Evolutionary conservation across 495 filamentous ascomycete species (phyloP).

Genomic region (Podospora comata): DNA sequence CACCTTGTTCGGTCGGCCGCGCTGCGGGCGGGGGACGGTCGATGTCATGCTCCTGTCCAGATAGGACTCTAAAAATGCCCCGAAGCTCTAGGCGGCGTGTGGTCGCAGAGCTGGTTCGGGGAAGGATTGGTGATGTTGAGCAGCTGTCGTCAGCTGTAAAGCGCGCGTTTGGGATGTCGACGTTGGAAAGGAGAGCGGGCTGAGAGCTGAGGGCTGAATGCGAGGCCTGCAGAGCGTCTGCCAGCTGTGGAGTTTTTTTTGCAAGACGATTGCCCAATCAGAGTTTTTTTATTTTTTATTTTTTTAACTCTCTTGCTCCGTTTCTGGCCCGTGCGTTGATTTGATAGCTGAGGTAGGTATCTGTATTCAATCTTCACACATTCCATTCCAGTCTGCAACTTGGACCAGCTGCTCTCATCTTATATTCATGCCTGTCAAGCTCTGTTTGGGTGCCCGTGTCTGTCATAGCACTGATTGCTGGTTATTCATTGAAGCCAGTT

Average conservation of each 20-base stretch:
- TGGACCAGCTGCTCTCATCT: not conserved
- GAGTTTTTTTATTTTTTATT: not conserved
- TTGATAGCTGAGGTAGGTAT: not conserved
- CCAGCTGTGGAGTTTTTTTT: slow-evolving; percentile 20
- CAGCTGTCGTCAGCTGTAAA: slow-evolving; percentile 40
- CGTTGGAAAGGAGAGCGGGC: slow-evolving; percentile 11
- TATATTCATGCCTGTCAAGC: not conserved
- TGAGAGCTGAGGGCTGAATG: slow-evolving; percentile 10
- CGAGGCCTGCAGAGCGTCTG: slow-evolving; percentile 6
- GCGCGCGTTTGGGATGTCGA: slow-evolving; percentile 17
- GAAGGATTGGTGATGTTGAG: slow-evolving; percentile 22
- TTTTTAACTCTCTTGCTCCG: no score
- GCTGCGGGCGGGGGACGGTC: slow-evolving; percentile 27
- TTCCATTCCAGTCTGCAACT: not conserved
- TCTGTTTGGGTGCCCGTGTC: not conserved
- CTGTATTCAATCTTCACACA: not conserved
- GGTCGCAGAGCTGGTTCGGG: slow-evolving; percentile 16
- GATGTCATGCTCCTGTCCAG: slow-evolving; percentile 32
- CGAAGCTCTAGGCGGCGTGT: slow-evolving; percentile 12
- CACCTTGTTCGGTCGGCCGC: slow-evolving; percentile 44
- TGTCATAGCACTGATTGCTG: slow-evolving; percentile 4
- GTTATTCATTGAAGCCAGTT: not conserved
- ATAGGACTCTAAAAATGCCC: slow-evolving; percentile 3
- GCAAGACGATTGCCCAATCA: not conserved
- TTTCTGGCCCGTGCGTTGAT: not conserved